Evolutionary conservation across 2,329 filamentous ascomycete species (phyloP).

Genomic region (Hypoxylon sp.): DNA sequence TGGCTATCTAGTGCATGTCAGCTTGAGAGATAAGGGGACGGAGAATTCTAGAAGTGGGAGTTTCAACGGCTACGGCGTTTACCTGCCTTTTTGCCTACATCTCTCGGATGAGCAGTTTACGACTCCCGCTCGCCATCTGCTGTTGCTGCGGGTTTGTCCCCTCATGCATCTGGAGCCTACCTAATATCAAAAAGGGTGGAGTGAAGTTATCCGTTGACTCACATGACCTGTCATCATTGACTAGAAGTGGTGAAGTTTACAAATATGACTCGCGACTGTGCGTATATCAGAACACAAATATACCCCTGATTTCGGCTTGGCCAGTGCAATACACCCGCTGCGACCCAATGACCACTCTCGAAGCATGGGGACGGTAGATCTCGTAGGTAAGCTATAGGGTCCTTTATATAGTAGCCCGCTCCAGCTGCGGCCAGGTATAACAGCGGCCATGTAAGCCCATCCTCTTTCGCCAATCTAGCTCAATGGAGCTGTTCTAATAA

Average conservation of each 20-base stretch:
- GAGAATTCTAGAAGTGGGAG: constrained; percentile 34
- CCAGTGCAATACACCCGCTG: constrained; percentile 27
- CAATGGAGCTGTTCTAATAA: constrained; percentile 17
- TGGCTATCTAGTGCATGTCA: constrained; percentile 33
- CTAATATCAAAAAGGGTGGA: constrained; percentile 38
- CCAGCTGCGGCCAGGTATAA: constrained; percentile 30
- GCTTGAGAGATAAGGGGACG: constrained; percentile 35
- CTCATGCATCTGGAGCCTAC: constrained; percentile 43
- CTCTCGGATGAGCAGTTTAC: constrained; percentile 33
- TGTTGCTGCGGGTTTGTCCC: constrained; percentile 24
- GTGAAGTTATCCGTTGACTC: constrained; percentile 39
- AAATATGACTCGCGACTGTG: constrained; percentile 29
- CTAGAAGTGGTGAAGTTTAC: constrained; percentile 29
- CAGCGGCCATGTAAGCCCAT: constrained; percentile 25
- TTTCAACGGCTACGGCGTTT: constrained; percentile 36
- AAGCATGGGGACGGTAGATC: constrained; percentile 36
- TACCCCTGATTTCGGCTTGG: constrained; percentile 38
- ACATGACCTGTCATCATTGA: constrained; percentile 37
- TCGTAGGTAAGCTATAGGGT: constrained; percentile 26
- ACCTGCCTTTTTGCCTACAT: constrained; percentile 44
- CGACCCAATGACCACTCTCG: constrained; percentile 30
- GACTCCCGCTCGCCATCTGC: constrained; percentile 4
- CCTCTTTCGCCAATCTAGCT: constrained; percentile 28
- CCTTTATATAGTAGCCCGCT: constrained; percentile 36
- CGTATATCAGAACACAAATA: constrained; percentile 40